Conservation (phyloP, 139 green algal genomes). For the Eudorina sp. region DNA sequence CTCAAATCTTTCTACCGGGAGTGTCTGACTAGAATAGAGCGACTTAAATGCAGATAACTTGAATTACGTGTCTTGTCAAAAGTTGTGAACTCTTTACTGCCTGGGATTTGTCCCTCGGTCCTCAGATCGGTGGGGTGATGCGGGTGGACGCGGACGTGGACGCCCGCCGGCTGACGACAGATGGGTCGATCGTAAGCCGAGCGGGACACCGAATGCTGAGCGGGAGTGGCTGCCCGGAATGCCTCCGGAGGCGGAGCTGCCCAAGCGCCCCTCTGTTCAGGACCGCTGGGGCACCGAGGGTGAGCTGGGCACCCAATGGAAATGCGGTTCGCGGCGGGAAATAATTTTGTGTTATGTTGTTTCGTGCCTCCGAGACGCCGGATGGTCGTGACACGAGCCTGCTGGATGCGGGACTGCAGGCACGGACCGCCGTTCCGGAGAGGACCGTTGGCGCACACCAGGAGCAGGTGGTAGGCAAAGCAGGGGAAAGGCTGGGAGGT, state of each 20-base stretch:
- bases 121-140: constrained; percentile 42
- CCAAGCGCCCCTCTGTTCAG: constrained; percentile 31
- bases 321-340: no score
- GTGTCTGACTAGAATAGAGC: no score
- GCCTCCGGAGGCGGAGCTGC: constrained; percentile 44
- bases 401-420: no score
- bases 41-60: no score
- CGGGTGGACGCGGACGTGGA: constrained; percentile 9
- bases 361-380: no score
- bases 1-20: not conserved
- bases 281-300: constrained; percentile 30
- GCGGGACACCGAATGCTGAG: not conserved
- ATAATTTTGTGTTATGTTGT: no score
- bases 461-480: constrained; percentile 5
- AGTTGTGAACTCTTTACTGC: no score
- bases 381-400: no score
- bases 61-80: no score
- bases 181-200: constrained; percentile 35
- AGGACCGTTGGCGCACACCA: constrained; percentile 34
- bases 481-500: no score
- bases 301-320: not conserved
- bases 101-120: no score
- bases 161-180: constrained; percentile 1
- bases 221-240: constrained; percentile 42
- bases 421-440: not conserved